Evolutionary conservation across 768 basidiomycete species (phyloP), one percentile per base, ranked within the genome.

Genomic region (Lentinula detonsa): DNA sequence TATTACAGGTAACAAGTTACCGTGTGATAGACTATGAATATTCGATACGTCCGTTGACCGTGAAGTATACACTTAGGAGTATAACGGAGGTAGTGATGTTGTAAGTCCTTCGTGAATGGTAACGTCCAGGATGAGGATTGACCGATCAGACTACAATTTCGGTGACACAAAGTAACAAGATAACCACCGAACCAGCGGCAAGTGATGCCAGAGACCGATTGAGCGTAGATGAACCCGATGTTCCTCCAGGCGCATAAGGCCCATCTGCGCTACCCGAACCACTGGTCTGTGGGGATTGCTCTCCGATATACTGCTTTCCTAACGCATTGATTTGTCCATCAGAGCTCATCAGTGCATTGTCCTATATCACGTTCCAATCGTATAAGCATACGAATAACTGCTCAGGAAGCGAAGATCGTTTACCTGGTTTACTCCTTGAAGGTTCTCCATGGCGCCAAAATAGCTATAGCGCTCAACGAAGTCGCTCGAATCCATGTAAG

Each of bases 381-480:
- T 48, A 55, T 39, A 33, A 16, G 45, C 8, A 63, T n/a, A 61
- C 53, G 28, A 39, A 57, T 53, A 39, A 48, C 3, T 18, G 33
- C 28, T 42, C 9, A 23, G 28, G 33, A 11, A 59, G 52, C 8
- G 33, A 23, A 15, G 7, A n/a, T 31, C 31, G 64, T 68, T 40
- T 28, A 82, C 82, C 65, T 68, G 67, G 64, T 84, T 82, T 1
- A 85, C 78, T 18, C 76, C 79, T 45, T 76, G 70, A 63, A 82
- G 65, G 65, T 82, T 70, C 61, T 73, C 72, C 79, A 83, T 79
- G 4, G 81, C 81, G 9, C 85, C 85, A 66, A 81, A 86, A 83
- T 83, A 87, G 8, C 82, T 73, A 67, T 85, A 86, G 4, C 85
- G 74, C 66, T 86, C 84, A 15, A 86, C 79, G 69, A 75, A 86